These are phyloP conservation scores for Calonectria leucothoes DNA, from an alignment of 2,329 filamentous ascomycete genomes.

Conservation along the genomic window DNA sequence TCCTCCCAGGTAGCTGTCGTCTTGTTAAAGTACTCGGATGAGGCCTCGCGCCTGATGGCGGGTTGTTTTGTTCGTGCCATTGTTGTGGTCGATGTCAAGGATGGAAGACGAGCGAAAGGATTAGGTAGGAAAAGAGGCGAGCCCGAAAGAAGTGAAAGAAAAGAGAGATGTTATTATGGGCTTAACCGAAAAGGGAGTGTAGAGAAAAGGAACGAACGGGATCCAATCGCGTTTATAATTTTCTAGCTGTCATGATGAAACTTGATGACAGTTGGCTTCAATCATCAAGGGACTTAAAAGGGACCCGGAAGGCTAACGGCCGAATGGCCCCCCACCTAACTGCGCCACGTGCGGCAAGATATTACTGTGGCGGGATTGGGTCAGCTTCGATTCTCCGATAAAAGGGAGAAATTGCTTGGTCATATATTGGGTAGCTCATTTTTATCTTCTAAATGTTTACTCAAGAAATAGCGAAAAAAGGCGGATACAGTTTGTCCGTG, in stretches of 20 bases:
- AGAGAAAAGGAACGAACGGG: slow-evolving; percentile 20
- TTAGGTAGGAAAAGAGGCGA: slow-evolving; percentile 1
- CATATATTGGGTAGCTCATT: not conserved
- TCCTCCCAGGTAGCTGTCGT: slow-evolving; percentile 51
- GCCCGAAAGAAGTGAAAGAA: not conserved
- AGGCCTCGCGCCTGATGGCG: slow-evolving; percentile 73
- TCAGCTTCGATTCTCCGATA: not conserved
- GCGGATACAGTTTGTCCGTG: not conserved
- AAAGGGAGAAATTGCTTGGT: not conserved
- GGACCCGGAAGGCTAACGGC: slow-evolving; percentile 8
- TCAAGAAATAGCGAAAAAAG: not conserved
- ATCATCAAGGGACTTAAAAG: slow-evolving; percentile 12
- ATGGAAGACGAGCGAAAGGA: not conserved
- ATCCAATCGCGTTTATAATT: slow-evolving; percentile 21
- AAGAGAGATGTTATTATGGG: slow-evolving; percentile 12
- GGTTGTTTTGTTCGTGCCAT: slow-evolving; percentile 82
- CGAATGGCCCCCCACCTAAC: slow-evolving; percentile 1
- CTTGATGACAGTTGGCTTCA: slow-evolving; percentile 43
- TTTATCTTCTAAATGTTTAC: not conserved
- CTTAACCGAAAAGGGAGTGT: slow-evolving; percentile 25
- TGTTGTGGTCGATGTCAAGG: slow-evolving; percentile 6
- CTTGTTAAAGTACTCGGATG: slow-evolving; percentile 73
- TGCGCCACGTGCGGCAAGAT: slow-evolving; percentile 11
- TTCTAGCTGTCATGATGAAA: slow-evolving; percentile 40
- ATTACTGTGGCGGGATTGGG: not conserved